These are phyloP conservation scores for Hericium coralloides DNA, from an alignment of 768 basidiomycete species.

Conservation along the genomic window DNA sequence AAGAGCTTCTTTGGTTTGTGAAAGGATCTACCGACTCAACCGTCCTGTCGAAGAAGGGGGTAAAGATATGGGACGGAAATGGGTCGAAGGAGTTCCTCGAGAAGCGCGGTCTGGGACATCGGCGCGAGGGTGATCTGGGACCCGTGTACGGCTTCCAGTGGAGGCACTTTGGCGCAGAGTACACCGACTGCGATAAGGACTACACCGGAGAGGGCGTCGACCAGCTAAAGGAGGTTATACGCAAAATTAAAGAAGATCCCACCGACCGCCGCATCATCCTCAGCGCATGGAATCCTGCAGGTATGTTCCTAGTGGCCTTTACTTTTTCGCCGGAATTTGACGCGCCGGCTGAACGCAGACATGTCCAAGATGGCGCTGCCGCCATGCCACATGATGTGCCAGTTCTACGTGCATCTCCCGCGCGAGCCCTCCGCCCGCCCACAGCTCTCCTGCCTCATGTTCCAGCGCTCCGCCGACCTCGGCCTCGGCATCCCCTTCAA, in stretches of 20 bases:
- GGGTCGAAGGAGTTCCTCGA: slow-evolving; percentile 84
- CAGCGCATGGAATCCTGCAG: slow-evolving; percentile 97
- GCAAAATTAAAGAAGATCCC: slow-evolving; percentile 88
- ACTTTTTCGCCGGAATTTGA: not conserved
- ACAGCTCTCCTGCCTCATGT: slow-evolving; percentile 90
- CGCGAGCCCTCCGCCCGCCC: slow-evolving; percentile 44
- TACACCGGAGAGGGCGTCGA: slow-evolving; percentile 86
- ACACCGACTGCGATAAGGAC: slow-evolving; percentile 62
- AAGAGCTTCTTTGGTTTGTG: slow-evolving; percentile 94
- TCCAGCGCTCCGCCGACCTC: slow-evolving; percentile 93
- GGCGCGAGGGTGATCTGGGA: slow-evolving; percentile 87
- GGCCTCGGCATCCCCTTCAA: slow-evolving; percentile 99
- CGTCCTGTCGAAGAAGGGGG: slow-evolving; percentile 66
- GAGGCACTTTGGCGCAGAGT: slow-evolving; percentile 89
- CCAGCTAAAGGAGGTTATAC: slow-evolving; percentile 81
- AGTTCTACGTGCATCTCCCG: slow-evolving; percentile 95
- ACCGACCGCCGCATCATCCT: slow-evolving; percentile 91
- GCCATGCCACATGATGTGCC: slow-evolving; percentile 98
- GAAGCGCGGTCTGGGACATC: slow-evolving; percentile 70
- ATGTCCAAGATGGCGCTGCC: slow-evolving; percentile 93
- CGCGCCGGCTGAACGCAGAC: slow-evolving; percentile 38
- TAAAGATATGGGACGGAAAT: slow-evolving; percentile 98
- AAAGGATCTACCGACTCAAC: slow-evolving; percentile 76
- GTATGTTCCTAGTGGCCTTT: slow-evolving; percentile 32
- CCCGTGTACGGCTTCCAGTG: slow-evolving; percentile 98